Percentiles rank a stretch among this genome's conserved stretches.
Conservation (phyloP, 495 filamentous ascomycete species). For the Aspergillus nidulans region DNA sequence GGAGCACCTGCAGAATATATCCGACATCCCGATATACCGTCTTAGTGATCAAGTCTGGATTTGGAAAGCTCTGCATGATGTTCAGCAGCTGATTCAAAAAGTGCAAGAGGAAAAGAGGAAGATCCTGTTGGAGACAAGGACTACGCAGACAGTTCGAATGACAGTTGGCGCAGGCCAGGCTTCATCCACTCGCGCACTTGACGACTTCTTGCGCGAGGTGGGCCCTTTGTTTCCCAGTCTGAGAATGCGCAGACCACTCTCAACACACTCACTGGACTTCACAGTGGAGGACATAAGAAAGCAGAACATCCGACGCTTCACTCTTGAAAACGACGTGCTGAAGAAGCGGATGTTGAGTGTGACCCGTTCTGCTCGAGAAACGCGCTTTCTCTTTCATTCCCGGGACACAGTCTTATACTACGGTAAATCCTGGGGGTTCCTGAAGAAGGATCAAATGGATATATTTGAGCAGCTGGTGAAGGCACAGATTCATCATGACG, state of each 20-base stretch:
- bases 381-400: constrained; percentile 5
- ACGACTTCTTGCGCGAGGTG: neutral
- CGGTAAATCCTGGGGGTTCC: neutral
- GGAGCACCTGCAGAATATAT: neutral
- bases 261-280: neutral
- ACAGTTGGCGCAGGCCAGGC: neutral
- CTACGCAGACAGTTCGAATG: neutral
- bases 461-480: constrained; percentile 3
- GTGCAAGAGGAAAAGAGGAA: neutral
- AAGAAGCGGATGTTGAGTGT: constrained; percentile 7
- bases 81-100: neutral
- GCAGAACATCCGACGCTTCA: constrained; percentile 6
- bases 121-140: neutral
- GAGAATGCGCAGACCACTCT: neutral
- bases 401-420: constrained; percentile 4
- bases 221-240: neutral
- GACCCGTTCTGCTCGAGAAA: constrained; percentile 4
- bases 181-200: neutral
- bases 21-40: constrained; percentile 4
- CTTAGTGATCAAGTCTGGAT: constrained; percentile 5
- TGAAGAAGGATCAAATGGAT: neutral
- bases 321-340: constrained; percentile 1
- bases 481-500: constrained; percentile 1
- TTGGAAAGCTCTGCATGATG: constrained; percentile 2
- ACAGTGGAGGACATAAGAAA: constrained; percentile 4